Evolutionary conservation across 441 rosid species (phyloP).

Genomic region (Gossypium davidsonii): DNA sequence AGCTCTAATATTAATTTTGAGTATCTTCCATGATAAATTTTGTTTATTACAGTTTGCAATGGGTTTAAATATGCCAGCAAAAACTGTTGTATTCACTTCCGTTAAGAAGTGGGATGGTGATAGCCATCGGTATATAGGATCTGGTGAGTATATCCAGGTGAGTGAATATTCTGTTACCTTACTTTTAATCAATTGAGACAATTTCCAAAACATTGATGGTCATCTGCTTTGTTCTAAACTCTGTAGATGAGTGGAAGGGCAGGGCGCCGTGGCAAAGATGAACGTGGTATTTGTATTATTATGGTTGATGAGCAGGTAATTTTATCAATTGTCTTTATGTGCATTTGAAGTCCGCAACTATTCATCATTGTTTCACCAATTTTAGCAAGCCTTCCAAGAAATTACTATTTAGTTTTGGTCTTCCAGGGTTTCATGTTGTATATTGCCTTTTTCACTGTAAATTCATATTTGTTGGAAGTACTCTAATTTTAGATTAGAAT

Average conservation of each 20-base stretch:
- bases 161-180: slow-evolving; percentile 27
- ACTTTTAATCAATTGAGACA: background rate
- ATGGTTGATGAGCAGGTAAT: slow-evolving; percentile 93
- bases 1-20: slow-evolving; percentile 8
- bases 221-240: slow-evolving; percentile 10
- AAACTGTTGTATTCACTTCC: slow-evolving; percentile 91
- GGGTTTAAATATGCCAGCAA: slow-evolving; percentile 99
- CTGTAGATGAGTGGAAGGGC: slow-evolving; percentile 97
- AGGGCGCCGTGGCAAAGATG: slow-evolving; percentile 98
- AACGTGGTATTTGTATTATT: slow-evolving; percentile 89
- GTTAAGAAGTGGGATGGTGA: slow-evolving; percentile 99
- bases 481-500: background rate
- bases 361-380: background rate
- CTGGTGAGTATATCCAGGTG: slow-evolving; percentile 98
- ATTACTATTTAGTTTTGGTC: background rate
- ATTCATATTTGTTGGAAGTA: background rate
- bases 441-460: background rate
- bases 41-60: slow-evolving; percentile 73
- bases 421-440: background rate
- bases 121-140: slow-evolving; percentile 88
- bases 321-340: slow-evolving; percentile 8
- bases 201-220: background rate
- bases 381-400: background rate
- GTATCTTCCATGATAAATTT: slow-evolving; percentile 10
- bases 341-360: background rate